Evolutionary conservation across 768 basidiomycete species (phyloP), one percentile per base, ranked within the genome.

Genomic region (Rhodotorula paludigena): DNA sequence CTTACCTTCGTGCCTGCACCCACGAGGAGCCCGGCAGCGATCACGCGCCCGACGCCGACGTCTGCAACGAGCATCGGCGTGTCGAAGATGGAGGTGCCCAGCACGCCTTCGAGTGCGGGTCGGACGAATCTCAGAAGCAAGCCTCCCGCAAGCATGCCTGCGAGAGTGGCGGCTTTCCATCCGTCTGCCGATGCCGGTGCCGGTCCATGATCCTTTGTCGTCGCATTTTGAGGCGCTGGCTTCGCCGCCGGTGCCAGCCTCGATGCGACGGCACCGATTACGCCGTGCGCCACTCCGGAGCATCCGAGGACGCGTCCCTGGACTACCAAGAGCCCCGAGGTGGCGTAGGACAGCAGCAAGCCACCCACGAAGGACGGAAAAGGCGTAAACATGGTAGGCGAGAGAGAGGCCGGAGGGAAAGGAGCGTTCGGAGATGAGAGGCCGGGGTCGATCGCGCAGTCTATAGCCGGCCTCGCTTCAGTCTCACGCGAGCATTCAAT

Each of bases 1-100:
- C 79, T 74, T 69, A 80, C 79, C 66, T 75, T 77, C 25, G 76
- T 78, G 1, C 79, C 79, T 0, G 77, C 56, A 3, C 79, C 79
- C 2, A 80, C 78, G 12, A 78, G 49, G 0, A 74, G 35, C 1
- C 79, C 79, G 0, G 77, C 78, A 6, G 69, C 9, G 0, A 51
- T 8, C 2, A 60, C 69, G 8, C 76, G 38, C 16, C 61, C n/a
- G 1, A 78, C 71, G 3, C 58, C 53, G 0, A 65, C 75, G 1
- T 55, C 47, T 0, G 76, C 21, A 21, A 76, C 49, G 12, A 74
- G 15, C 35, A n/a, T 2, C 6, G 44, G n/a, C 1, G 45, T 74
- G 6, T 58, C 71, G 12, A 78, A 59, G 44, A 71, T 23, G 1
- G 52, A 2, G 1, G 56, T 57, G 0, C 64, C 61, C 33, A 63